Evolutionary conservation across 208 protist genomes (phyloP), one percentile per base, ranked within the genome.

Genomic region (Wallacemonas sp.): DNA sequence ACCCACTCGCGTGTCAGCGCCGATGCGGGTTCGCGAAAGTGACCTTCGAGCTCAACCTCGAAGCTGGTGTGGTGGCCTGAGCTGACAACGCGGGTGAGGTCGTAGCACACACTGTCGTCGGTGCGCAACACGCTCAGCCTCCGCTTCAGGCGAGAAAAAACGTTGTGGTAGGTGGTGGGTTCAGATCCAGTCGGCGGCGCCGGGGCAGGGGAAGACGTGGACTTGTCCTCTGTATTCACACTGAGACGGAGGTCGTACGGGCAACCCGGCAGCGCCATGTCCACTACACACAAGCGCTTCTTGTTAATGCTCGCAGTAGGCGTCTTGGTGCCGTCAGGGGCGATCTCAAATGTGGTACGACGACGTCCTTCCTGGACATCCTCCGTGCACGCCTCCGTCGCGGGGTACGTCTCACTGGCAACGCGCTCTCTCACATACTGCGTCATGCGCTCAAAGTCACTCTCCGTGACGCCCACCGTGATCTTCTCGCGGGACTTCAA

Each of bases 41-140:
- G 62, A 8, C 69, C 79, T 68, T 95, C 89, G 3, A 95, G 19
- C 63, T 95, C 89, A 31, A 95, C 85, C 53, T 95, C 89, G 47
- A 72, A 89, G 59, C 22, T 62, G 2, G 55, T 33, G 1, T 47
- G 21, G 19, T 47, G 31, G 1, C 77, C 42, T 28, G 38, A 61
- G 41, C 26, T 27, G 9, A 21, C 42, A 21, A 91, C 80, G 2
- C 60, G 39, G 12, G 89, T 95, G 33, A 88, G 44, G 67, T 89
- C 89, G 68, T 92, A 95, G 55, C 80, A 64, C 42, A 79, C 82
- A 11, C 46, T 55, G 1, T 49, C 76, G n/a, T 83, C 73, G 8
- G 33, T 58, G 27, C 51, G 41, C n/a, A 4, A 17, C 0, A 88
- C 62, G 34, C 74, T 81, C 28, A 47, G 66, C 4, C 89, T 82